A percentile compares a stretch with the other conserved stretches of the same genome.
Evolutionary conservation across 176 grass and related monocot genomes (phyloP).

Genomic region (Poa annua): DNA sequence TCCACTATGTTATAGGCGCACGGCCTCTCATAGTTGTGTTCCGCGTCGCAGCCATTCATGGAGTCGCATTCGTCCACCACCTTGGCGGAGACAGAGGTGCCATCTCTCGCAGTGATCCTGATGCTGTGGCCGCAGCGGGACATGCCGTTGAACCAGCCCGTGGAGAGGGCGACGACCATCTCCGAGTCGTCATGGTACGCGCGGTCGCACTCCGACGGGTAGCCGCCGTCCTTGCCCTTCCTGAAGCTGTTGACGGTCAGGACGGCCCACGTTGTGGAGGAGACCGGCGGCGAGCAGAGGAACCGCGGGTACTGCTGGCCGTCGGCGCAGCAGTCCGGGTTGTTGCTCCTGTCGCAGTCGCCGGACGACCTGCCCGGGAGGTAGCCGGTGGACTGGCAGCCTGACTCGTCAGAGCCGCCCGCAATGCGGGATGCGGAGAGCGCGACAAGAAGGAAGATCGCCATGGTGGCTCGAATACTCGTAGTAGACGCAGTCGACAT

Average conservation of each 20-base stretch:
- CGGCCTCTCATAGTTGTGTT: conserved; percentile 44
- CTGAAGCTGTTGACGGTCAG: conserved; percentile 53
- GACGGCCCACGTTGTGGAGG: not conserved
- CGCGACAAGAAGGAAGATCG: not conserved
- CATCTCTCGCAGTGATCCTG: conserved; percentile 37
- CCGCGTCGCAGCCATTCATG: conserved; percentile 23
- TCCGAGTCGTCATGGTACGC: conserved; percentile 38
- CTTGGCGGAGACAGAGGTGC: conserved; percentile 44
- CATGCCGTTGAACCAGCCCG: conserved; percentile 35
- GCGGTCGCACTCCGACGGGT: conserved; percentile 34
- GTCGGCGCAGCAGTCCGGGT: conserved; percentile 37
- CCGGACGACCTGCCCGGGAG: not conserved
- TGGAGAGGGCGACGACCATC: conserved; percentile 47
- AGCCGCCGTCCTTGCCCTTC: conserved; percentile 35
- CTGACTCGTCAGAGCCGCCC: not conserved
- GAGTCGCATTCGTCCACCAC: conserved; percentile 67
- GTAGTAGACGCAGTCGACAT: not conserved
- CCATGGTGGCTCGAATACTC: not conserved
- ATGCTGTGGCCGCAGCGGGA: conserved; percentile 27
- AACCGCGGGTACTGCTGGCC: conserved; percentile 34
- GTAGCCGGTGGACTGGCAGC: not conserved
- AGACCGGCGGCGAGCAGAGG: conserved; percentile 36
- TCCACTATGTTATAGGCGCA: conserved; percentile 51
- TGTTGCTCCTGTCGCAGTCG: conserved; percentile 38
- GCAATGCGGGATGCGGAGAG: not conserved